These are phyloP conservation scores for Fomitopsis serialis DNA, from an alignment of 768 basidiomycete species.

Conservation along the genomic window DNA sequence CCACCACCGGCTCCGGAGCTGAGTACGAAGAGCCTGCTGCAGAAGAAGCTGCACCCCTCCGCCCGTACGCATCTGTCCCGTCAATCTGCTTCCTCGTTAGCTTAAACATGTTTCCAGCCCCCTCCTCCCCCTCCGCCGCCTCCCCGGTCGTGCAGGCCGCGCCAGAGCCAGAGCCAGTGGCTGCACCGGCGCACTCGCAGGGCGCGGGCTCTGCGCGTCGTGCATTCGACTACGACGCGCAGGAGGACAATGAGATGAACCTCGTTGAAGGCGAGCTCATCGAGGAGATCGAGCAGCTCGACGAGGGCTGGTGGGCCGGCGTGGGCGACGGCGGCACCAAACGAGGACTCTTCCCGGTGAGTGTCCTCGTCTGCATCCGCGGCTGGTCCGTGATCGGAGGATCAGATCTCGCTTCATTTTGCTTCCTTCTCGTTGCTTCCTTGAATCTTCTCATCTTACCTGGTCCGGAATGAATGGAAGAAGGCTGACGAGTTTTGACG, in stretches of 20 bases:
- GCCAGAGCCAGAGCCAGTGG: slow-evolving; percentile 37
- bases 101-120: slow-evolving; percentile 14
- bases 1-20: slow-evolving; percentile 28
- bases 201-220: slow-evolving; percentile 64
- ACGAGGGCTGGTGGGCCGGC: slow-evolving; percentile 92
- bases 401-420: neutral
- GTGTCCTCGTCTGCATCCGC: slow-evolving; percentile 12
- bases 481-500: neutral
- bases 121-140: slow-evolving; percentile 44
- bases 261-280: slow-evolving; percentile 79
- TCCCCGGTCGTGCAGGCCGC: slow-evolving; percentile 26
- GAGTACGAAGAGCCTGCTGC: slow-evolving; percentile 30
- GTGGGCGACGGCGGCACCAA: slow-evolving; percentile 58
- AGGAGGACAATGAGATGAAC: slow-evolving; percentile 83
- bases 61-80: slow-evolving; percentile 19
- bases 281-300: slow-evolving; percentile 76
- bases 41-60: slow-evolving; percentile 27
- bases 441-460: too few relatives aligned
- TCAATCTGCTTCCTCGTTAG: neutral
- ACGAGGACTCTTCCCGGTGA: slow-evolving; percentile 78
- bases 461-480: neutral
- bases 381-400: neutral
- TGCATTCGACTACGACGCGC: slow-evolving; percentile 80
- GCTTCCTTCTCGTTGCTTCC: neutral
- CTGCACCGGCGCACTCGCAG: slow-evolving; percentile 29